Conservation (phyloP, 768 basidiomycete species). For the Hypholoma fasciculare region DNA sequence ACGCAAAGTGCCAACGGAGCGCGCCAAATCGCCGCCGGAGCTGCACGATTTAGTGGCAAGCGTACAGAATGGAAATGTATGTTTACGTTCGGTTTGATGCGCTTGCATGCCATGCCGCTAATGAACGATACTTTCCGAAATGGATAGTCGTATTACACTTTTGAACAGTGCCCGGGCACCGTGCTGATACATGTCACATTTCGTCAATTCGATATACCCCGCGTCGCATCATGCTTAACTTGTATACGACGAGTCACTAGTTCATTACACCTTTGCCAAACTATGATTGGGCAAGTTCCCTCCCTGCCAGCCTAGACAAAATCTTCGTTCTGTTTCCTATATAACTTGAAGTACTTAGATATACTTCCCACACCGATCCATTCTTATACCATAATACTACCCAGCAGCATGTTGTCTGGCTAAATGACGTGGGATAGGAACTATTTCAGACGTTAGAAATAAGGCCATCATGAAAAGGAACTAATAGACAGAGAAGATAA, state of each 20-base stretch:
- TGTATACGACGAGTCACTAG: conserved; percentile 60
- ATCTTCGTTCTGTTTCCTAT: no score
- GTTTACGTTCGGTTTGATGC: conserved; percentile 24
- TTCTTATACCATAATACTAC: no score
- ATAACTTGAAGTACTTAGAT: no score
- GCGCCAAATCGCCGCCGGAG: conserved; percentile 55
- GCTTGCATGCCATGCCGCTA: conserved; percentile 38
- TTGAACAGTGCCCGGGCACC: conserved; percentile 34
- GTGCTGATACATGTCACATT: conserved; percentile 65
- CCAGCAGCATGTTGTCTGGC: no score
- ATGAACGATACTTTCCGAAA: conserved; percentile 68
- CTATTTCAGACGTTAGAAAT: no score
- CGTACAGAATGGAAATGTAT: conserved; percentile 75
- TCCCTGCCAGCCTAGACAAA: no score
- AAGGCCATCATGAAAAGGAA: no score
- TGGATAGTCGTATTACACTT: no score
- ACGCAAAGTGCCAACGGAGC: conserved; percentile 53
- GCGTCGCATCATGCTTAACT: conserved; percentile 60
- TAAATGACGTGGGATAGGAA: no score
- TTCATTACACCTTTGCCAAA: conserved; percentile 39
- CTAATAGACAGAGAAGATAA: no score
- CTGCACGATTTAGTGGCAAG: conserved; percentile 62
- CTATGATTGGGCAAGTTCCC: conserved; percentile 15
- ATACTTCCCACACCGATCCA: no score
- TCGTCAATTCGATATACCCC: conserved; percentile 75